Percentiles rank a stretch among this genome's conserved stretches.
These are phyloP conservation scores for Calendula officinalis DNA, from an alignment of 129 eudicot genomes.

Conservation along the genomic window DNA sequence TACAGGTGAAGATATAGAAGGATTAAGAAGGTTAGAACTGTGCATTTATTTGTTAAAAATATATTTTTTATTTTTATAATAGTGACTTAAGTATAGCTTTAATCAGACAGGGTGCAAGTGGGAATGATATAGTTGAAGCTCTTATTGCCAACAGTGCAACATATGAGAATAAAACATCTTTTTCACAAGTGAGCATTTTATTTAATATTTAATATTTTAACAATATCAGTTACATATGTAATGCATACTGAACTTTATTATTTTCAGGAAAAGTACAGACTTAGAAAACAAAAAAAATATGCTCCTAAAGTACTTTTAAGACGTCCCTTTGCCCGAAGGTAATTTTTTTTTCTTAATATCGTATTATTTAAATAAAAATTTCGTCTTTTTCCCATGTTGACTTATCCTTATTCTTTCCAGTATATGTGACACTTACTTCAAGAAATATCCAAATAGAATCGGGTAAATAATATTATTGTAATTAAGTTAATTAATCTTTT, in stretches of 20 bases:
- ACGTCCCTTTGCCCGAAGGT: conserved; percentile 96
- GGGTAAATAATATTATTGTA: conserved; percentile 46
- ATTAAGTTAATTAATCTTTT: neutral
- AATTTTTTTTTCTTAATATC: neutral
- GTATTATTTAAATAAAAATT: neutral
- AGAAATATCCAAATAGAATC: conserved; percentile 76
- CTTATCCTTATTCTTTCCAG: conserved; percentile 45
- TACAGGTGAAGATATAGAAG: conserved; percentile 86
- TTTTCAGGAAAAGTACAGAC: conserved; percentile 84
- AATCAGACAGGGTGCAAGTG: conserved; percentile 83
- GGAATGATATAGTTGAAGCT: conserved; percentile 89
- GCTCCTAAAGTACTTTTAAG: conserved; percentile 86
- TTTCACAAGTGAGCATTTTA: conserved; percentile 65
- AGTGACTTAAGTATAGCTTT: conserved; percentile 15
- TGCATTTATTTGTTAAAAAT: neutral
- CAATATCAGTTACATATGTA: conserved; percentile 14
- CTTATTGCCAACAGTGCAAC: conserved; percentile 93
- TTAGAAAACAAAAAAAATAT: conserved; percentile 92
- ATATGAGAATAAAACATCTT: conserved; percentile 89
- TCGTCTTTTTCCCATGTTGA: conserved; percentile 18
- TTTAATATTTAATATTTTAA: neutral
- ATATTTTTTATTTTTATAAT: neutral
- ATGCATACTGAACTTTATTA: conserved; percentile 16
- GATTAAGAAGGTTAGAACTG: conserved; percentile 60
- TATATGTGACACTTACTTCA: conserved; percentile 97